Evolutionary conservation across 495 filamentous ascomycete species (phyloP).

Genomic region (Penicillium egyptiacum): DNA sequence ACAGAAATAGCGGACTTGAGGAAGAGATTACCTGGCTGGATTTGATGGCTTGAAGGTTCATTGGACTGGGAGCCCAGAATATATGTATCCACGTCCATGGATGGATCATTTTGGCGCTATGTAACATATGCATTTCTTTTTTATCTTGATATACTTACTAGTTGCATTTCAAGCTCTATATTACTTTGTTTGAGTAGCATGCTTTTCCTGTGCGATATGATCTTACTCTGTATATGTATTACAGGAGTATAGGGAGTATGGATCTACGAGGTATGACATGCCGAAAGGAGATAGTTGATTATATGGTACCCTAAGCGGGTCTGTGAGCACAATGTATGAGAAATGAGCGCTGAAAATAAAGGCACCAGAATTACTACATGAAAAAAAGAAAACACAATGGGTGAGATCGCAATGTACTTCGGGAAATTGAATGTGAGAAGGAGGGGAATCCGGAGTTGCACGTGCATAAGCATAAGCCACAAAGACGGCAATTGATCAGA

Average conservation of each 20-base stretch:
- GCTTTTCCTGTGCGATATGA: neutral
- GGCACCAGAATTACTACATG: slow-evolving; percentile 22
- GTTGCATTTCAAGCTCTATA: neutral
- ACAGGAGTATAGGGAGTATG: neutral
- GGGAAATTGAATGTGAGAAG: slow-evolving; percentile 24
- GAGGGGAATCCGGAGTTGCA: slow-evolving; percentile 33
- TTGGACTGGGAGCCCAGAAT: slow-evolving; percentile 5
- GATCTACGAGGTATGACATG: neutral
- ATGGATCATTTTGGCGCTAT: slow-evolving; percentile 28
- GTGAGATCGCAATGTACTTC: slow-evolving; percentile 29
- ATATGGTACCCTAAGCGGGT: slow-evolving; percentile 7
- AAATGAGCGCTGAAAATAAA: slow-evolving; percentile 14
- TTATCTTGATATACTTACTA: slow-evolving; percentile 4
- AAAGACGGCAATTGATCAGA: slow-evolving; percentile 18
- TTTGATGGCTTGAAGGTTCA: slow-evolving; percentile 8
- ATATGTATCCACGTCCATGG: slow-evolving; percentile 24
- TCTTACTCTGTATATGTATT: neutral
- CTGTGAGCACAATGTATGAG: slow-evolving; percentile 7
- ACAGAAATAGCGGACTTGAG: slow-evolving; percentile 21
- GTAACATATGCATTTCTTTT: slow-evolving; percentile 30
- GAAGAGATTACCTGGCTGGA: neutral
- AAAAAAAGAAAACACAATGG: slow-evolving; percentile 22
- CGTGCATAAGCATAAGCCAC: slow-evolving; percentile 22
- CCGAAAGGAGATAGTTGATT: slow-evolving; percentile 12
- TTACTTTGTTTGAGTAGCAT: neutral